Percentiles rank a stretch among this genome's conserved stretches.
phyloP scores from a whole-genome alignment of 2,329 filamentous ascomycete species.

The Fusarium denticulatum region DNA sequence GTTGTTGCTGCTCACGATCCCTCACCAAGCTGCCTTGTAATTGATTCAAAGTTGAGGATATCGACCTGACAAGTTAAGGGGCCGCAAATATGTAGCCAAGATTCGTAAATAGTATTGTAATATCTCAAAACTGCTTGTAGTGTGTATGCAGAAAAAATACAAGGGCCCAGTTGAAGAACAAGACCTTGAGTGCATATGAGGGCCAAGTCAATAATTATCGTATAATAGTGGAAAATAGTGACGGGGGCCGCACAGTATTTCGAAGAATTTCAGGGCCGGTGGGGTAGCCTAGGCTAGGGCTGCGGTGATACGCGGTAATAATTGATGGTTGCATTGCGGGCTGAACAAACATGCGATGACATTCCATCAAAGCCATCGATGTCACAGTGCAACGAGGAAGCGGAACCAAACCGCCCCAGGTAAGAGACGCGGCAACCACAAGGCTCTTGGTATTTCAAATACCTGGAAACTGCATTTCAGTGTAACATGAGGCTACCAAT shows the following conservation, averaged over 20 bases:
- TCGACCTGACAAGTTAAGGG: not conserved
- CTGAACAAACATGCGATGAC: not conserved
- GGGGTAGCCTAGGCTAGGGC: not conserved
- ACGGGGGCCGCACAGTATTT: not conserved
- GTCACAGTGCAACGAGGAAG: not conserved
- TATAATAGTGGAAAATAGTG: not conserved
- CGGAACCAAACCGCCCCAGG: not conserved
- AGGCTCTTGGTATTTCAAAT: not conserved
- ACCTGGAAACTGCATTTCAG: not conserved
- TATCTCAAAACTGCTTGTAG: too few relatives aligned
- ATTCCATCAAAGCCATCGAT: not conserved
- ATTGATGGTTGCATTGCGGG: not conserved
- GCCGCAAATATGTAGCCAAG: too few relatives aligned
- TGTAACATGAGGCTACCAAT: not conserved
- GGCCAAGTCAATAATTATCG: not conserved
- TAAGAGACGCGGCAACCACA: not conserved
- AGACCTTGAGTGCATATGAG: not conserved
- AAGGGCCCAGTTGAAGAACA: too few relatives aligned
- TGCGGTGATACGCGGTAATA: not conserved
- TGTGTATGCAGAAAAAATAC: too few relatives aligned
- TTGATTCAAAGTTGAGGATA: fast-evolving
- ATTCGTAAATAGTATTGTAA: too few relatives aligned
- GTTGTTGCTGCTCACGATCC: not conserved
- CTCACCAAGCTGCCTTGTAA: fast-evolving
- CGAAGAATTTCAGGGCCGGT: not conserved